Evolutionary conservation across 2,329 filamentous ascomycete genomes (phyloP).

Genomic region (Mycogone perniciosa): DNA sequence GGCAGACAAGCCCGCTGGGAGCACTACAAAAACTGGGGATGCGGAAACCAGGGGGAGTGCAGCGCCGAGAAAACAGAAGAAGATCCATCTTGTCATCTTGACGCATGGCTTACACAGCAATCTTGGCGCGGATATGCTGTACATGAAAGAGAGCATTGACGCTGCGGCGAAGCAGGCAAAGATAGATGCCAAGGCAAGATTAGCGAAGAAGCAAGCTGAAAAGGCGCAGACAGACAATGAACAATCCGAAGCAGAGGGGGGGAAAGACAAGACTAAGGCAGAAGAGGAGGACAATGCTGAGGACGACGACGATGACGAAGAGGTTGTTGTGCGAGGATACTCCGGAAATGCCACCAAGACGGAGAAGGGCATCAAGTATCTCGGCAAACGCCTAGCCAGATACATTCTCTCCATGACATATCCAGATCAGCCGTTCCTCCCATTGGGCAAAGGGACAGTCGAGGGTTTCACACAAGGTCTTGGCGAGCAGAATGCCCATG

Average conservation of each 20-base stretch:
- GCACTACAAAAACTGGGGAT: slow-evolving; percentile 27
- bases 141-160: slow-evolving; percentile 95
- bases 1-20: slow-evolving; percentile 29
- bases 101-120: slow-evolving; percentile 97
- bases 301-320: slow-evolving; percentile 63
- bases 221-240: neutral
- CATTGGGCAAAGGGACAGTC: slow-evolving; percentile 47
- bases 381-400: slow-evolving; percentile 89
- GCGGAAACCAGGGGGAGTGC: slow-evolving; percentile 22
- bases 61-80: slow-evolving; percentile 55
- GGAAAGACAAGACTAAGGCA: neutral
- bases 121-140: slow-evolving; percentile 92
- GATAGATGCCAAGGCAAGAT: slow-evolving; percentile 58
- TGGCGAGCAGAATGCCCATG: slow-evolving; percentile 33
- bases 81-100: slow-evolving; percentile 82
- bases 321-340: slow-evolving; percentile 86
- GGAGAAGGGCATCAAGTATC: slow-evolving; percentile 92
- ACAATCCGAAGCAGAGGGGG: slow-evolving; percentile 1
- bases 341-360: slow-evolving; percentile 85
- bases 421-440: slow-evolving; percentile 84
- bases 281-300: slow-evolving; percentile 27
- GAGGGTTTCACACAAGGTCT: slow-evolving; percentile 37
- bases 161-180: slow-evolving; percentile 68
- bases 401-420: slow-evolving; percentile 87
- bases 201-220: slow-evolving; percentile 40